phyloP scores from a whole-genome alignment of 2,329 filamentous ascomycete species.

The Xylariaceae sp. region DNA sequence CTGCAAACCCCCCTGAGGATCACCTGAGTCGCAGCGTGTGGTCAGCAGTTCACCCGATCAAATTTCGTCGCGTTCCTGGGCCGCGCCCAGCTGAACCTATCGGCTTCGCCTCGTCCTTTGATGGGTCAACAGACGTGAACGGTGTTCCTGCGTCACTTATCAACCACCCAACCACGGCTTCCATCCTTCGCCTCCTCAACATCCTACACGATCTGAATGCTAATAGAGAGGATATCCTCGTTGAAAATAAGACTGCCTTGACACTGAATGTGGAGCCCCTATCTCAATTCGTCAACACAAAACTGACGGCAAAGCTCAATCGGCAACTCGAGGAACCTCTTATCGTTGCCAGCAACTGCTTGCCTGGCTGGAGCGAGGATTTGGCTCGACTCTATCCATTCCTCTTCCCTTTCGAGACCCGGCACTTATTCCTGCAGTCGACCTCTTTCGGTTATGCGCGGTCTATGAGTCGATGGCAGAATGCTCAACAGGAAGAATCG shows the following conservation, averaged over 20 bases:
- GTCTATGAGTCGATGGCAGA: constrained; percentile 98
- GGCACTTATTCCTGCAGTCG: constrained; percentile 93
- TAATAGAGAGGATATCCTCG: constrained; percentile 85
- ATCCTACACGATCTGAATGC: constrained; percentile 90
- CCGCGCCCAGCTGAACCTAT: constrained; percentile 72
- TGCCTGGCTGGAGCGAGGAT: constrained; percentile 95
- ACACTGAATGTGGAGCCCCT: constrained; percentile 76
- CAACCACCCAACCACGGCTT: constrained; percentile 78
- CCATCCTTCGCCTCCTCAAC: constrained; percentile 81
- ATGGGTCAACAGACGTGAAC: constrained; percentile 45
- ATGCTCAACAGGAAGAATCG: constrained; percentile 77
- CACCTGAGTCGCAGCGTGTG: constrained; percentile 73
- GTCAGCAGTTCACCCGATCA: constrained; percentile 86
- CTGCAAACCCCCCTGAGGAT: constrained; percentile 50
- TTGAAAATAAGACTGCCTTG: constrained; percentile 67
- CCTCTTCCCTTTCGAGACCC: constrained; percentile 95
- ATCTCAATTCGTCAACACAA: constrained; percentile 96
- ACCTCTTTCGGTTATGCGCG: constrained; percentile 97
- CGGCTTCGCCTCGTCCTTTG: constrained; percentile 53
- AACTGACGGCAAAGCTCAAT: constrained; percentile 95
- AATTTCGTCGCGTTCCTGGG: constrained; percentile 81
- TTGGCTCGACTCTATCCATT: constrained; percentile 91
- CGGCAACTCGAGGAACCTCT: constrained; percentile 93
- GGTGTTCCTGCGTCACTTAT: constrained; percentile 72
- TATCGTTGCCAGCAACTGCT: constrained; percentile 93